Base-by-base conservation (phyloP, 2,329 filamentous ascomycete species). In the Microdochium trichocladiopsis region DNA sequence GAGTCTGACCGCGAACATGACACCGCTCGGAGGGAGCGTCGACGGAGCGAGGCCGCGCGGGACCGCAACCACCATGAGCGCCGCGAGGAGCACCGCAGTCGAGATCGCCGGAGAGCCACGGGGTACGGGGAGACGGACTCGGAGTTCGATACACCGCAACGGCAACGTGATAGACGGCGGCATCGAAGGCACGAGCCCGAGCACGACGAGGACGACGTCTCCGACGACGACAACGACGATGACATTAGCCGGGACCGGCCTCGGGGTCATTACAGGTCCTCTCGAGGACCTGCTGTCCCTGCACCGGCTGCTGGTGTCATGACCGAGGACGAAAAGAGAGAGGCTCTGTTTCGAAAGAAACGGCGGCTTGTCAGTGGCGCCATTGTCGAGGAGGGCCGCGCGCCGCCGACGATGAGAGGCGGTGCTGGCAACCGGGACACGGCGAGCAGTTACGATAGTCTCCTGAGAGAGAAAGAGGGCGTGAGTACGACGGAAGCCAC, bases 341-440 rank as follows among this genome's bases (percentile, higher is more conserved):
- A 45, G 12, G 41, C 41, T 23, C 21, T 45, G 5, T 45, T 45
- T 49, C 66, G 67, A 43, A 77, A 76, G 57, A 81, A 82, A 62
- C 76, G 76, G 52, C 73, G 87, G 55, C 74, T 88, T n/a, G 84
- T 87, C 21, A 90, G 86, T 56, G 86, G 86, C 21, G 83, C 84
- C 0, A 69, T 86, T 18, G 71, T 87, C 58, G 87, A 90, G 61
- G 86, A 90, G 64, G 86, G 86, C 0, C 68, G 72, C n/a, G 68
- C 67, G 6, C 64, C 58, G 21, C 66, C 67, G 5, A 67, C 64
- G 2, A 51, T 78, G 5, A 66, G 76, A 54, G 76, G 77, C 4
- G 75, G 76, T 3, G 57, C 55, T 33, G 56, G 56, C 36, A 62
- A 60, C 45, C 61, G 60, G 61, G 68, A 58, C 59, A 71, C 47